Evolutionary conservation across 768 basidiomycete genomes (phyloP).

Genomic region (Suillus spraguei): DNA sequence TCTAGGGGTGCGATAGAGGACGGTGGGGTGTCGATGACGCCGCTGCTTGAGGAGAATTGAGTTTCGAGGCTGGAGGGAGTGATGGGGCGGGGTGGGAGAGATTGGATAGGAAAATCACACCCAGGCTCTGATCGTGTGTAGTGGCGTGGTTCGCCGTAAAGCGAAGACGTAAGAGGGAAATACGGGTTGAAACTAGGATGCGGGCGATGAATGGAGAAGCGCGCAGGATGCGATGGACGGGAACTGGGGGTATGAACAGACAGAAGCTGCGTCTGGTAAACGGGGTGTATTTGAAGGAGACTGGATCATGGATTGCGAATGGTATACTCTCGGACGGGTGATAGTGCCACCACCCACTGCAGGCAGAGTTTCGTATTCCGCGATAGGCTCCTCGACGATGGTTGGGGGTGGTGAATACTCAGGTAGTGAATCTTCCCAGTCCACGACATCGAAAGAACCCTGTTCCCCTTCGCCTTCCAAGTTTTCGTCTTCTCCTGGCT

Average conservation of each 20-base stretch:
- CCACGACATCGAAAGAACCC: conserved; percentile 61
- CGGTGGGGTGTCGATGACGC: conserved; percentile 48
- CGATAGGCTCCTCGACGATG: conserved; percentile 42
- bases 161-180: conserved; percentile 13
- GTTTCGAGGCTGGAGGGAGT: conserved; percentile 57
- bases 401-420: conserved; percentile 50
- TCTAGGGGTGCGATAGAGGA: conserved; percentile 30
- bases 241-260: neutral
- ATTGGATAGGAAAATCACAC: conserved; percentile 22
- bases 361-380: conserved; percentile 86
- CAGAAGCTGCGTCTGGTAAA: conserved; percentile 47
- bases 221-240: neutral
- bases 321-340: conserved; percentile 81
- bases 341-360: conserved; percentile 91
- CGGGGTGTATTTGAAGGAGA: conserved; percentile 35
- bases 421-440: conserved; percentile 67
- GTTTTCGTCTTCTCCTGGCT: conserved; percentile 47
- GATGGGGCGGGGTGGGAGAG: conserved; percentile 37
- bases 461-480: conserved; percentile 43
- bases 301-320: conserved; percentile 80
- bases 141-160: conserved; percentile 8
- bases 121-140: conserved; percentile 22
- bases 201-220: conserved; percentile 21
- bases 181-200: conserved; percentile 26
- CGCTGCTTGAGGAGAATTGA: conserved; percentile 47